Evolutionary conservation across 2,329 filamentous ascomycete genomes (phyloP).

Genomic region (Colletotrichum kahawae): DNA sequence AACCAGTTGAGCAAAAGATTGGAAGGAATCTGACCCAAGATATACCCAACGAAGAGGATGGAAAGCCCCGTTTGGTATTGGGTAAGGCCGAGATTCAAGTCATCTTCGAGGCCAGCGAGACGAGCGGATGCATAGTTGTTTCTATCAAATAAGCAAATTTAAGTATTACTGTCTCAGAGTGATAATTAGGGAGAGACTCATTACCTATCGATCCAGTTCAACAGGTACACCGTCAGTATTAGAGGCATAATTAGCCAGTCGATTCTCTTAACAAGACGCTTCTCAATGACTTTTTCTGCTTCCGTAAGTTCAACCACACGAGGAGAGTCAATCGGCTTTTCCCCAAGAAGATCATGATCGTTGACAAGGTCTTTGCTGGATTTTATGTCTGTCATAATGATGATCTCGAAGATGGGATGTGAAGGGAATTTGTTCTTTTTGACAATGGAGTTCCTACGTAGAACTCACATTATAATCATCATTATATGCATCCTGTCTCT

Average conservation of each 20-base stretch:
- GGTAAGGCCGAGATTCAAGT: slow-evolving; percentile 32
- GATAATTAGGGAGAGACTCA: not conserved
- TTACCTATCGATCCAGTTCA: slow-evolving; percentile 10
- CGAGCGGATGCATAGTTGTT: slow-evolving; percentile 6
- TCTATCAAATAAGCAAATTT: not conserved
- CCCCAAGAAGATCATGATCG: not conserved
- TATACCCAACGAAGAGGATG: slow-evolving; percentile 33
- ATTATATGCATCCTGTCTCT: not conserved
- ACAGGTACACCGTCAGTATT: not conserved
- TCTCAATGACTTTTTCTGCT: not conserved
- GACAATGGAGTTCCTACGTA: too few relatives aligned
- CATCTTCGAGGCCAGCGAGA: slow-evolving; percentile 20
- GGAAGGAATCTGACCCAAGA: slow-evolving; percentile 28
- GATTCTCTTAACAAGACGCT: not conserved
- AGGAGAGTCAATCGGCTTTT: not conserved
- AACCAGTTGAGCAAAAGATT: slow-evolving; percentile 30
- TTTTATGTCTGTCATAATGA: not conserved
- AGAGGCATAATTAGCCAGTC: slow-evolving; percentile 6
- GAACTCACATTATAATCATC: not conserved
- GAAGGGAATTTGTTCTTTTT: not conserved
- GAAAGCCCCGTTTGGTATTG: slow-evolving; percentile 28
- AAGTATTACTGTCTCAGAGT: not conserved
- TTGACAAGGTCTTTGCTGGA: not conserved
- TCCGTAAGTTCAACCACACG: not conserved
- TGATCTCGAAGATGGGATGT: too few relatives aligned